Percentiles rank a stretch among this genome's conserved stretches.
phyloP scores from a whole-genome alignment of 2,329 filamentous ascomycete species.

The Phialocephala sp. region DNA sequence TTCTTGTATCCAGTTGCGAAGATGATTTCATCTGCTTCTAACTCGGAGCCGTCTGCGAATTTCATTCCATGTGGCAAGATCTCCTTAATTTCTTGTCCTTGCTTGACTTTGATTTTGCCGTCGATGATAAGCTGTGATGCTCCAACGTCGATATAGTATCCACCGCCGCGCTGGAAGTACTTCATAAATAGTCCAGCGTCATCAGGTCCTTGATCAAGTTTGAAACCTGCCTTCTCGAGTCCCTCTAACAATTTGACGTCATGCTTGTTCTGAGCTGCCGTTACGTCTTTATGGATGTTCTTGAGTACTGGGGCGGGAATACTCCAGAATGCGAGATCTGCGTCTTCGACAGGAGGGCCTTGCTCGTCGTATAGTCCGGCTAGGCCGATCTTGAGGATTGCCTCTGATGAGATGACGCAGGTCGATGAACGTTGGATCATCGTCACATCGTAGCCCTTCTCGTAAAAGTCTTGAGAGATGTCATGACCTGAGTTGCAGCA shows the following conservation, averaged over 20 bases:
- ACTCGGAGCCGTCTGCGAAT: slow-evolving; percentile 52
- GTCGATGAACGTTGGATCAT: slow-evolving; percentile 73
- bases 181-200: slow-evolving; percentile 60
- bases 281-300: slow-evolving; percentile 56
- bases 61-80: slow-evolving; percentile 47
- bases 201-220: slow-evolving; percentile 61
- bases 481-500: slow-evolving; percentile 73
- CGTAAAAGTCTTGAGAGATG: slow-evolving; percentile 70
- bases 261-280: slow-evolving; percentile 44
- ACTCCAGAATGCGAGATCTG: slow-evolving; percentile 64
- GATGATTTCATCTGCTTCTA: slow-evolving; percentile 59
- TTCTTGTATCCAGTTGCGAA: slow-evolving; percentile 57
- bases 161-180: slow-evolving; percentile 64
- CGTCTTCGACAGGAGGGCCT: slow-evolving; percentile 63
- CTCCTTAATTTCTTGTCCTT: slow-evolving; percentile 51
- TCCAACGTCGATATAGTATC: slow-evolving; percentile 64
- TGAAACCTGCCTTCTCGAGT: slow-evolving; percentile 61
- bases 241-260: slow-evolving; percentile 52
- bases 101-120: slow-evolving; percentile 59
- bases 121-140: slow-evolving; percentile 57
- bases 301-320: slow-evolving; percentile 66
- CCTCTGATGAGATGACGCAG: slow-evolving; percentile 62
- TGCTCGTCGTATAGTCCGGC: slow-evolving; percentile 47
- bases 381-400: slow-evolving; percentile 50
- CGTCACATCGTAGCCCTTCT: slow-evolving; percentile 70